These are phyloP conservation scores for Aspergillus sp. DNA, from an alignment of 2,329 filamentous ascomycete genomes.

Conservation along the genomic window DNA sequence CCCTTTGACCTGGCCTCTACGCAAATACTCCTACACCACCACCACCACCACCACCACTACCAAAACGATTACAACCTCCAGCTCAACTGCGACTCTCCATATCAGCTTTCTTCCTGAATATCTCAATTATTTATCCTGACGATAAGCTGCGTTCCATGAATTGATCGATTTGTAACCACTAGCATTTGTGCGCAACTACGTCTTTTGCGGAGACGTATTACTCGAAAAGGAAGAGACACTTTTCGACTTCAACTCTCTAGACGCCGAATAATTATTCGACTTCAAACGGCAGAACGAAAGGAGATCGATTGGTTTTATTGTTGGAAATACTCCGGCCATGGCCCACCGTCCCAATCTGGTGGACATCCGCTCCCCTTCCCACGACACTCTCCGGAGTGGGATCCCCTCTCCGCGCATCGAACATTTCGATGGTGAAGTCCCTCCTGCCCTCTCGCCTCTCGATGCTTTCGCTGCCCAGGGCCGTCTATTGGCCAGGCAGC, in stretches of 20 bases:
- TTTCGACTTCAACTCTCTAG: background rate
- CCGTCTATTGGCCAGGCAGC: slow-evolving; percentile 73
- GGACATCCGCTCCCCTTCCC: slow-evolving; percentile 53
- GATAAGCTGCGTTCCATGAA: too few relatives aligned
- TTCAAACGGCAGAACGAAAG: background rate
- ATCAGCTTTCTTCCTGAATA: background rate
- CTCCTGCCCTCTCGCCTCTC: slow-evolving; percentile 84
- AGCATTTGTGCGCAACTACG: too few relatives aligned
- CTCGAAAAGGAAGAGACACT: too few relatives aligned
- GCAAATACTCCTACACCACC: slow-evolving; percentile 3
- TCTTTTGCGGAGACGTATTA: too few relatives aligned
- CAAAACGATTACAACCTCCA: background rate
- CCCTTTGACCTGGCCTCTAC: background rate
- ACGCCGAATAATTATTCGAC: background rate
- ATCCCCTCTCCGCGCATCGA: slow-evolving; percentile 61
- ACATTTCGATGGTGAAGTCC: slow-evolving; percentile 65
- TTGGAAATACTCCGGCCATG: background rate
- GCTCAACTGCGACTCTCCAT: too few relatives aligned
- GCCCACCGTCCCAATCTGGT: slow-evolving; percentile 43
- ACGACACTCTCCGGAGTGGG: slow-evolving; percentile 47
- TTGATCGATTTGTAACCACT: too few relatives aligned
- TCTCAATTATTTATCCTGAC: too few relatives aligned
- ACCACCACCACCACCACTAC: slow-evolving; percentile 5
- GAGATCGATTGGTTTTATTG: background rate
- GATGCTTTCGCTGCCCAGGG: slow-evolving; percentile 94